Evolutionary conservation across 208 protist genomes (phyloP), one percentile per base, ranked within the genome.

Genomic region (Leishmania amazonensis): DNA sequence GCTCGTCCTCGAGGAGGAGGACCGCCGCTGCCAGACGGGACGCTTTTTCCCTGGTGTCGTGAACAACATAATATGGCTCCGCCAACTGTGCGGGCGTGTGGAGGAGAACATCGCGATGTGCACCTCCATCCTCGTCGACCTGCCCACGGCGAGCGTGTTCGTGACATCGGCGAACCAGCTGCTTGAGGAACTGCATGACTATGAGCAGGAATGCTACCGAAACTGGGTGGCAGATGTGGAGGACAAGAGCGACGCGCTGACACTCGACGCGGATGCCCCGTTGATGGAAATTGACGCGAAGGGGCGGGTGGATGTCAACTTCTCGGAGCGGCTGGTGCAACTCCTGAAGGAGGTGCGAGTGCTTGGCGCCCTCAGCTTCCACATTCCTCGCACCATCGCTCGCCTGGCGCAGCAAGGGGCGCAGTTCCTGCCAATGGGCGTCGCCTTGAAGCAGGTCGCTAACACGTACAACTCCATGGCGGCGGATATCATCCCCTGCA

Each of bases 401-500:
- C 82, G 85, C 9, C 91, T 98, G 38, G 88, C 92, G 15, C 89
- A 97, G 80, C 89, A 96, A 70, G 97, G 95, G 8, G 75, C 87
- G 31, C 89, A 94, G 74, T 98, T 97, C 81, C 95, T 97, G 82
- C 82, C 87, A 15, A 96, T 94, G 83, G 97, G 94, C 54, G 87
- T 98, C 17, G 89, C 90, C 3, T 85, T 99, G 74, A 98, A 98
- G 89, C 94, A 98, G 78, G 95, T 99, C 38, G 97, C 97, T 17
- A 97, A 94, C 84, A 96, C 93, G 58, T 99, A 99, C 90, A 99
- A 99, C 83, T 93, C 90, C 71, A 97, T 98, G 91, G 86, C 88
- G 28, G 85, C 93, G 4, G 89, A 98, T 81, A 95, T 99, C 81
- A 99, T 99, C 84, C 94, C 91, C 0, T 94, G 86, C 88, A 98